Conservation (phyloP, 2,329 filamentous ascomycete genomes). For the Fusarium sp. region DNA sequence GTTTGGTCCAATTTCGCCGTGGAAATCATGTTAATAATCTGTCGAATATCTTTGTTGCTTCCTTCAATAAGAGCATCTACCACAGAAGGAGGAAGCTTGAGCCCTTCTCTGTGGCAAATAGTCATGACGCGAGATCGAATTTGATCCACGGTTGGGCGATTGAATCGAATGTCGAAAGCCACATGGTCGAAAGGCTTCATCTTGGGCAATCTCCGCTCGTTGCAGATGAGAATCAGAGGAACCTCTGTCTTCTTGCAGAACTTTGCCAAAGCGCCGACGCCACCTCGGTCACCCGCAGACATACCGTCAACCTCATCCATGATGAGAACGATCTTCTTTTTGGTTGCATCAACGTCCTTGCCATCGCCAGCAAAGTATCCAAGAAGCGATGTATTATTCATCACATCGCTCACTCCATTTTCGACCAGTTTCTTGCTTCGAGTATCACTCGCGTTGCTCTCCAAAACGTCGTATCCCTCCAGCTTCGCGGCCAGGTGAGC, state of each 20-base stretch:
- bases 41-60: constrained; percentile 93
- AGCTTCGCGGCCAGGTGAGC: constrained; percentile 94
- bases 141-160: constrained; percentile 89
- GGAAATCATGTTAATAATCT: constrained; percentile 98
- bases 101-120: constrained; percentile 89
- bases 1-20: constrained; percentile 90
- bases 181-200: constrained; percentile 98
- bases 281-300: constrained; percentile 96
- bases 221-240: constrained; percentile 97
- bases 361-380: constrained; percentile 91
- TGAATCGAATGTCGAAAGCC: constrained; percentile 87
- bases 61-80: constrained; percentile 96
- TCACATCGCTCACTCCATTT: constrained; percentile 84
- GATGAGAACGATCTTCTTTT: constrained; percentile 94
- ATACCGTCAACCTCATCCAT: constrained; percentile 99
- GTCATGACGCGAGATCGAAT: constrained; percentile 94
- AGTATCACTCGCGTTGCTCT: constrained; percentile 95
- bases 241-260: constrained; percentile 96
- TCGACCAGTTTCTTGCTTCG: constrained; percentile 97
- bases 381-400: constrained; percentile 92
- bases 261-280: constrained; percentile 92
- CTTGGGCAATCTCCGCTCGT: constrained; percentile 91
- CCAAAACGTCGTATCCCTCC: constrained; percentile 92
- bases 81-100: constrained; percentile 85
- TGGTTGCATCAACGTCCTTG: constrained; percentile 80